Evolutionary conservation across 371 early-diverging fungal species (phyloP).

Genomic region (Amoeboaphelidium protococcarum): DNA sequence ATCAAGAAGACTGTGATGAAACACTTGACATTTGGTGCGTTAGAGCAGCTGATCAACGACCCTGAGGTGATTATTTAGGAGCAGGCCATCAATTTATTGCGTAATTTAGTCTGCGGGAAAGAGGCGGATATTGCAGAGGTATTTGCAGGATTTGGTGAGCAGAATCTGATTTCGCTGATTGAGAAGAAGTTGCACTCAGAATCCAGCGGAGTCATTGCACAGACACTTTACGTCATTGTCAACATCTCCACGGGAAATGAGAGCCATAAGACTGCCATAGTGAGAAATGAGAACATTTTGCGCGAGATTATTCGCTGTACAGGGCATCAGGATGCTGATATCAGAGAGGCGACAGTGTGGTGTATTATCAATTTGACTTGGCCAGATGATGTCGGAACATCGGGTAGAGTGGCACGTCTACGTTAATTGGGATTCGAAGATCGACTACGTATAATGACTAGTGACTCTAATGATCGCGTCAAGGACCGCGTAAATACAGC

Average conservation of each 20-base stretch:
- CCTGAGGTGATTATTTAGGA: conserved; percentile 31
- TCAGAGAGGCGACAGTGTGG: conserved; percentile 51
- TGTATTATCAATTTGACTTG: conserved; percentile 56
- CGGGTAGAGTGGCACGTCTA: conserved; percentile 15
- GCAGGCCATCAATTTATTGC: conserved; percentile 43
- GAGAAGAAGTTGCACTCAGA: conserved; percentile 27
- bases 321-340: conserved; percentile 21
- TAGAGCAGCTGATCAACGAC: conserved; percentile 32
- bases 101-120: conserved; percentile 44
- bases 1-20: conserved; percentile 41
- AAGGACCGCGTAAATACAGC: conserved; percentile 45
- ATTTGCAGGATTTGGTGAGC: conserved; percentile 36
- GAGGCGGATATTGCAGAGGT: conserved; percentile 35
- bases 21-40: conserved; percentile 26
- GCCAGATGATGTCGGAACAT: conserved; percentile 25
- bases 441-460: conserved; percentile 16
- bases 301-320: not conserved
- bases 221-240: conserved; percentile 33
- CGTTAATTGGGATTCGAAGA: conserved; percentile 29
- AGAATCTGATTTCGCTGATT: conserved; percentile 25
- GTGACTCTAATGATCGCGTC: conserved; percentile 34
- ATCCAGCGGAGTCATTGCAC: conserved; percentile 4
- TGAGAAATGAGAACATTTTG: not conserved
- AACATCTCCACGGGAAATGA: conserved; percentile 46
- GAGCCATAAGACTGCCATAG: conserved; percentile 19